These are phyloP conservation scores for Cyclospora cayetanensis DNA, from an alignment of 169 alveolate genomes.

Conservation along the genomic window DNA sequence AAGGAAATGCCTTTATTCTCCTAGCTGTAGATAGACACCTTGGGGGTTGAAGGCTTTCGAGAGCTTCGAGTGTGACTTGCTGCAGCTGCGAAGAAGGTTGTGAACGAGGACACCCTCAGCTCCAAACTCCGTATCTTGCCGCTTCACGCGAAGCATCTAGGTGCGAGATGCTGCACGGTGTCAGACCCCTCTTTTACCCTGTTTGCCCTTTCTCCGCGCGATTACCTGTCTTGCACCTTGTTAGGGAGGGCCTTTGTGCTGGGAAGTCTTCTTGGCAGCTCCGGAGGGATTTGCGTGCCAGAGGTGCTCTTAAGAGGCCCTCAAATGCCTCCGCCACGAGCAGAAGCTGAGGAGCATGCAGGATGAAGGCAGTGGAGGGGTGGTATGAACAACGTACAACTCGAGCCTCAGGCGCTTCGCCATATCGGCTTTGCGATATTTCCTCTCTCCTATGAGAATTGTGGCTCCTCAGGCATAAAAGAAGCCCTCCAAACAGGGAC, in stretches of 20 bases:
- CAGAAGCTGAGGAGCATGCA: background rate
- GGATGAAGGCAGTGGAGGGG: background rate
- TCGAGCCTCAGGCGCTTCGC: background rate
- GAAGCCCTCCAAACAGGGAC: conserved; percentile 56
- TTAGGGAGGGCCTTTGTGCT: no score
- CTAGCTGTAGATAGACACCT: background rate
- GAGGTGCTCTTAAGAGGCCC: no score
- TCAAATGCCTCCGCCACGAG: background rate
- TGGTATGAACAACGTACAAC: background rate
- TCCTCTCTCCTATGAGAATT: background rate
- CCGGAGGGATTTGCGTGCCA: no score
- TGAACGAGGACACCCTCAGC: background rate
- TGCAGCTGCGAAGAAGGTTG: background rate
- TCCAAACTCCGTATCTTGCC: background rate
- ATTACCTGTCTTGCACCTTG: no score
- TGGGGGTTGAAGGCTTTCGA: background rate
- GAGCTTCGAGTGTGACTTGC: background rate
- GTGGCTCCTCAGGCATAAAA: background rate
- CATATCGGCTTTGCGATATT: background rate
- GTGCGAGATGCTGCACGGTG: no score
- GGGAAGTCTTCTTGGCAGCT: no score
- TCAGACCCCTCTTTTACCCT: no score
- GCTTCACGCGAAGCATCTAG: background rate
- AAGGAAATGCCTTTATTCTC: background rate
- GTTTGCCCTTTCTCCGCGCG: no score